phyloP scores from a whole-genome alignment of 192 early-diverging fungal genomes.

The Jimgerdemannia lactiflua region DNA sequence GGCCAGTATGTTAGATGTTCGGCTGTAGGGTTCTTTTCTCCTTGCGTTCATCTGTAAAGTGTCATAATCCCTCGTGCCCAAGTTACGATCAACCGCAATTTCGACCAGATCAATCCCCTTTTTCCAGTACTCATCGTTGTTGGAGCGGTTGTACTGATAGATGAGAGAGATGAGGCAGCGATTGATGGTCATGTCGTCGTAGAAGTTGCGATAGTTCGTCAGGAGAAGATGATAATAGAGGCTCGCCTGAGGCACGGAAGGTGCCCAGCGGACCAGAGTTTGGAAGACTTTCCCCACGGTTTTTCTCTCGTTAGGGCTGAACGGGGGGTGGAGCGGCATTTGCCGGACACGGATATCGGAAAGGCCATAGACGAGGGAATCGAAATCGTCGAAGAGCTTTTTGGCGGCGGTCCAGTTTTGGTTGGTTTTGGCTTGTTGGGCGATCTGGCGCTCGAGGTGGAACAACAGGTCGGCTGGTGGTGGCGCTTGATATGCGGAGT shows the following conservation, averaged over 20 bases:
- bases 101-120: conserved; percentile 24
- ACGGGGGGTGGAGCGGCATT: no score
- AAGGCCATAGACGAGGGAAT: not conserved
- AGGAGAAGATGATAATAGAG: not conserved
- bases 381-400: not conserved
- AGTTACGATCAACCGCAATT: conserved; percentile 20
- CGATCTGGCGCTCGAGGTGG: no score
- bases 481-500: no score
- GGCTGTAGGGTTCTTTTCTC: not conserved
- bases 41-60: no score
- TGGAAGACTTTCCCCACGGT: not conserved
- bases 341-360: not conserved
- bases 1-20: not conserved
- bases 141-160: conserved; percentile 18
- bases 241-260: not conserved
- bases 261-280: not conserved
- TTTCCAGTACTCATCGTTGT: not conserved
- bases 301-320: not conserved
- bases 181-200: conserved; percentile 17
- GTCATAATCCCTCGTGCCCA: not conserved
- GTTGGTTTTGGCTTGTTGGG: not conserved
- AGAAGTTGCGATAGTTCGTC: not conserved
- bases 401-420: not conserved
- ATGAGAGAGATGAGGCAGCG: conserved; percentile 25
- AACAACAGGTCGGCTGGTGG: no score